A percentile compares a stretch with the other conserved stretches of the same genome.
Evolutionary conservation across 441 rosid genomes (phyloP).

Genomic region (Mallotus japonicus): DNA sequence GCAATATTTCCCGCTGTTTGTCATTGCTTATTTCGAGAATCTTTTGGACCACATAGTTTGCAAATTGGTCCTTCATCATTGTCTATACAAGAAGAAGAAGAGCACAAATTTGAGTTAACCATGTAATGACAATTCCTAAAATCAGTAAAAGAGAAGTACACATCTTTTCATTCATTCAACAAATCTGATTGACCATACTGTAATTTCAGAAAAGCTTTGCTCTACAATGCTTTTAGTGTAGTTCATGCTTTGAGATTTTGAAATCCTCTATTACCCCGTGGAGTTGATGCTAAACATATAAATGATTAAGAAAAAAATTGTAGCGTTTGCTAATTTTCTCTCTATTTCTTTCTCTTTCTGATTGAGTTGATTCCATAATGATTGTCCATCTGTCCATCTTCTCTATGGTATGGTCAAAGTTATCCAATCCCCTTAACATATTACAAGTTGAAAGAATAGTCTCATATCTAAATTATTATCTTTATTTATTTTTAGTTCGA

Average conservation of each 20-base stretch:
- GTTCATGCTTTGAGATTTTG: background rate
- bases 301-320: too few relatives aligned
- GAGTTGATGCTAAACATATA: background rate
- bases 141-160: background rate
- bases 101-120: background rate
- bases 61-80: conserved; percentile 93
- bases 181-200: too few relatives aligned
- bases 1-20: conserved; percentile 52
- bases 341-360: background rate
- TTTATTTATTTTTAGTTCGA: background rate
- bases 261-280: background rate
- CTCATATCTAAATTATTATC: background rate
- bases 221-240: background rate
- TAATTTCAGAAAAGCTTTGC: background rate
- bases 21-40: conserved; percentile 66
- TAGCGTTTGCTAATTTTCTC: too few relatives aligned
- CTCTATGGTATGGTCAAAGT: conserved; percentile 2
- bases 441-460: background rate
- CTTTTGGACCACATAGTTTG: conserved; percentile 91
- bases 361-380: background rate
- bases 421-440: background rate
- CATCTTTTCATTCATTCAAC: too few relatives aligned
- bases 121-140: background rate
- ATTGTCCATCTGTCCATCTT: background rate
- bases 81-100: conserved; percentile 35